These are phyloP conservation scores for Ensete glaucum DNA, from an alignment of 176 grass and related monocot genomes.

Conservation along the genomic window DNA sequence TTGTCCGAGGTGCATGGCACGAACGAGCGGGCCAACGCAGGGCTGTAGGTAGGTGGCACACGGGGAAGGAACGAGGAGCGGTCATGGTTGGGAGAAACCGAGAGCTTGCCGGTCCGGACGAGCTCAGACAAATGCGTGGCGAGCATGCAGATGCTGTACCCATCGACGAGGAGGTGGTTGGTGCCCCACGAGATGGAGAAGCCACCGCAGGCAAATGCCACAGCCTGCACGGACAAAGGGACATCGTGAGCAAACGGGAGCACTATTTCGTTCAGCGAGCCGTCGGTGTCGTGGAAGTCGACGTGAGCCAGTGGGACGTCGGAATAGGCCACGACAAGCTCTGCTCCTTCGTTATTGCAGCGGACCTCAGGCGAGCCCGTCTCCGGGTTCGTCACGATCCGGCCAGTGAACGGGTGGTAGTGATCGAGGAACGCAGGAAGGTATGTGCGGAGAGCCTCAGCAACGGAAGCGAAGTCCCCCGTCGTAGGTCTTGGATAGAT, in stretches of 20 bases:
- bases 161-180: constrained; percentile 55
- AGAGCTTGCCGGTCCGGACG: constrained; percentile 17
- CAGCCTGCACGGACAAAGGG: too few species aligned
- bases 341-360: constrained; percentile 51
- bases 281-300: constrained; percentile 42
- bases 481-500: too few species aligned
- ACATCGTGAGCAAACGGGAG: constrained; percentile 35
- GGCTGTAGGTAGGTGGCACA: too few species aligned
- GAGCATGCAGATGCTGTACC: constrained; percentile 41
- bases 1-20: too few species aligned
- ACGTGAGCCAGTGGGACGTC: constrained; percentile 18
- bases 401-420: constrained; percentile 18
- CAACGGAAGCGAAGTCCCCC: not conserved
- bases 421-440: constrained; percentile 37
- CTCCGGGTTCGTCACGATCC: not conserved
- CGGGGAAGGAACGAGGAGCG: constrained; percentile 31
- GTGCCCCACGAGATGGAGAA: constrained; percentile 55
- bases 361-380: constrained; percentile 2
- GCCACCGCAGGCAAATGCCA: constrained; percentile 27
- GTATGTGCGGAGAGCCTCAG: constrained; percentile 1
- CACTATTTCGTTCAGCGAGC: constrained; percentile 26
- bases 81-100: constrained; percentile 44
- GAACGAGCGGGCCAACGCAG: too few species aligned
- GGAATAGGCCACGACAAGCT: constrained; percentile 45
- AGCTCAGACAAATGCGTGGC: constrained; percentile 47